Evolutionary conservation across 2,329 filamentous ascomycete genomes (phyloP).

Genomic region (Amphichorda felina): DNA sequence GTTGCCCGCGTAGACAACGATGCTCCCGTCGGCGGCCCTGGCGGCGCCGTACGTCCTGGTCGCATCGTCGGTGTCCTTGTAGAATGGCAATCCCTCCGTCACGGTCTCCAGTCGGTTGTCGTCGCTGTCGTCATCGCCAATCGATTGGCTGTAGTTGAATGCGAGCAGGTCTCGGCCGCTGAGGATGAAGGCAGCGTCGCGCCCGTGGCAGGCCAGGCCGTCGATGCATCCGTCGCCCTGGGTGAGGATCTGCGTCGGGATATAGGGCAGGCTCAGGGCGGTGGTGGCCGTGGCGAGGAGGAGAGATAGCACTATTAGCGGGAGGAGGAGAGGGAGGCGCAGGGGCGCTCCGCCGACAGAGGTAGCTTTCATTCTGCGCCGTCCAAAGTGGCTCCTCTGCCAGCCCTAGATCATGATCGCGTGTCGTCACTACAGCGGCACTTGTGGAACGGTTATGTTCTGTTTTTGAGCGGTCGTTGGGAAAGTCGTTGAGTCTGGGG

Average conservation of each 20-base stretch:
- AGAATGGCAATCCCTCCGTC: slow-evolving; percentile 50
- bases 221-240: slow-evolving; percentile 28
- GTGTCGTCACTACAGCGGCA: too few relatives aligned
- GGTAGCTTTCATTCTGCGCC: background rate
- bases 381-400: background rate
- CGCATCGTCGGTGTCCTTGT: slow-evolving; percentile 31
- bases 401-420: background rate
- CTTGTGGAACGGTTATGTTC: too few relatives aligned
- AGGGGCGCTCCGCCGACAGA: background rate
- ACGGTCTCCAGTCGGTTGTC: slow-evolving; percentile 29
- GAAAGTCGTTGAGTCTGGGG: too few relatives aligned
- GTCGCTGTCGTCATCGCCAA: slow-evolving; percentile 24
- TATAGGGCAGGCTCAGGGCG: slow-evolving; percentile 50
- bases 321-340: background rate
- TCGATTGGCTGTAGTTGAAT: slow-evolving; percentile 21
- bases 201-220: slow-evolving; percentile 21
- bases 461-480: too few relatives aligned
- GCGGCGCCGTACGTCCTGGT: slow-evolving; percentile 50
- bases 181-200: slow-evolving; percentile 58
- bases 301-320: background rate
- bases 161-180: slow-evolving; percentile 46
- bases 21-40: slow-evolving; percentile 53
- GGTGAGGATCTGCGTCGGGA: slow-evolving; percentile 61
- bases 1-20: slow-evolving; percentile 64
- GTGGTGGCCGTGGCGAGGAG: background rate